phyloP scores from a whole-genome alignment of 805 yeast species.

The Candida easanensis region DNA sequence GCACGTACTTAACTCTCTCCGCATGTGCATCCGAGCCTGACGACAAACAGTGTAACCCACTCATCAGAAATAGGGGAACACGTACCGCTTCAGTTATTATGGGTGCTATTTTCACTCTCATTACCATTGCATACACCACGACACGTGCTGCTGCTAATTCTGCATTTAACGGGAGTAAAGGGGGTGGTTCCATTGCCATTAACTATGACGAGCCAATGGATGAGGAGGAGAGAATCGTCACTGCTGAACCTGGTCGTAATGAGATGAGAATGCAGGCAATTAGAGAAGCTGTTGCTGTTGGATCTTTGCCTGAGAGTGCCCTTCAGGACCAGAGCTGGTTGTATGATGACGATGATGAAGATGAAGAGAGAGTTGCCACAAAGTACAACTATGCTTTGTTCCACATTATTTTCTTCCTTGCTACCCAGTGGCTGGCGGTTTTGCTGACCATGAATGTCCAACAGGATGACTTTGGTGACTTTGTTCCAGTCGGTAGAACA shows the following conservation, averaged over 20 bases:
- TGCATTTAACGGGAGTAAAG: slow-evolving; percentile 48
- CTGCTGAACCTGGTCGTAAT: slow-evolving; percentile 54
- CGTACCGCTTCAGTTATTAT: slow-evolving; percentile 82
- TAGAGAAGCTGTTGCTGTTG: slow-evolving; percentile 93
- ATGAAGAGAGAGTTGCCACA: slow-evolving; percentile 60
- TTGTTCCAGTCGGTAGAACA: slow-evolving; percentile 95
- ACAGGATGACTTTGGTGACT: slow-evolving; percentile 79
- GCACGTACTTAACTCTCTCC: slow-evolving; percentile 85
- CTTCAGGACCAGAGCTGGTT: slow-evolving; percentile 68
- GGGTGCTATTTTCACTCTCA: slow-evolving; percentile 91
- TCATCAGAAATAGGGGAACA: slow-evolving; percentile 85
- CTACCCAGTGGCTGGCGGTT: slow-evolving; percentile 96
- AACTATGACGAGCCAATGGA: slow-evolving; percentile 27
- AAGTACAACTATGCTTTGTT: slow-evolving; percentile 84
- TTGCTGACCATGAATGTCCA: slow-evolving; percentile 88
- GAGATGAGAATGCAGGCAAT: slow-evolving; percentile 86
- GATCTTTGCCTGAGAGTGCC: slow-evolving; percentile 92
- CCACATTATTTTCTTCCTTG: slow-evolving; percentile 88
- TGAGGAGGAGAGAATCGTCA: slow-evolving; percentile 29
- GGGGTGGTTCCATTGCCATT: slow-evolving; percentile 35
- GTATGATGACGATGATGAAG: slow-evolving; percentile 42
- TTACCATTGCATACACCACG: slow-evolving; percentile 95
- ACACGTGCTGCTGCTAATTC: slow-evolving; percentile 92
- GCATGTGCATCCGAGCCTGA: slow-evolving; percentile 98
- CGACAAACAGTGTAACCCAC: slow-evolving; percentile 87